Evolutionary conservation across 495 filamentous ascomycete genomes (phyloP).

Genomic region (Penicillium macrosclerotiorum): DNA sequence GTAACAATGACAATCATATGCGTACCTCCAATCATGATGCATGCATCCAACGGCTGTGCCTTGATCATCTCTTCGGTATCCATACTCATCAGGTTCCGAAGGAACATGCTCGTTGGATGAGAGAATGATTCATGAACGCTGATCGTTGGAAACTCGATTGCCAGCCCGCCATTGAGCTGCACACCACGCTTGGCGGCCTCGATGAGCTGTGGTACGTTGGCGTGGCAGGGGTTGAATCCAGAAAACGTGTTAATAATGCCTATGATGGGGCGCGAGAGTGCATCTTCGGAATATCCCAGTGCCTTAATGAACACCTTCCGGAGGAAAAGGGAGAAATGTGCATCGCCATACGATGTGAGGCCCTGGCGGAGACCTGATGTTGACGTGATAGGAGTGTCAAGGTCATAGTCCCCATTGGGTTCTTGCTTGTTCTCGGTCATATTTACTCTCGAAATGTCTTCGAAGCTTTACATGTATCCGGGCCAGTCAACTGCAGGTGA

Average conservation of each 20-base stretch:
- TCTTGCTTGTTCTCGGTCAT: conserved; percentile 5
- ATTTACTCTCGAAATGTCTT: conserved; percentile 3
- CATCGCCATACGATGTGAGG: conserved; percentile 65
- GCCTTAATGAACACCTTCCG: conserved; percentile 72
- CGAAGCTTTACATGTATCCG: too few species aligned
- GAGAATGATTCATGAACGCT: conserved; percentile 63
- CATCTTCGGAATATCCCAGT: conserved; percentile 64
- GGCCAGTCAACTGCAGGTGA: too few species aligned
- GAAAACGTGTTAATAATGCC: conserved; percentile 68
- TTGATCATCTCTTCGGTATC: conserved; percentile 70
- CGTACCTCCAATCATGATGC: conserved; percentile 62
- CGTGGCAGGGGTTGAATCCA: conserved; percentile 66
- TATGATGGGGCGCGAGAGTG: conserved; percentile 61
- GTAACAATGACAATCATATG: too few species aligned
- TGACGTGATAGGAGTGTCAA: conserved; percentile 45
- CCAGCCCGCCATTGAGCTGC: conserved; percentile 57
- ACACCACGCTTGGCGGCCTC: conserved; percentile 64
- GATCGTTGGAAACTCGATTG: conserved; percentile 67
- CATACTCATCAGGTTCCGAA: conserved; percentile 69
- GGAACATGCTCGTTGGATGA: conserved; percentile 65
- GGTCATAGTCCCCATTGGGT: conserved; percentile 51
- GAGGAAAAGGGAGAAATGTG: conserved; percentile 68
- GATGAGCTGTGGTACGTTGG: conserved; percentile 64
- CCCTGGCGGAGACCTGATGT: conserved; percentile 55
- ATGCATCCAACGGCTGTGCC: conserved; percentile 63